Percentiles rank a stretch among this genome's conserved stretches.
Conservation (phyloP, 2,329 filamentous ascomycete genomes). For the Periconia sp. region DNA sequence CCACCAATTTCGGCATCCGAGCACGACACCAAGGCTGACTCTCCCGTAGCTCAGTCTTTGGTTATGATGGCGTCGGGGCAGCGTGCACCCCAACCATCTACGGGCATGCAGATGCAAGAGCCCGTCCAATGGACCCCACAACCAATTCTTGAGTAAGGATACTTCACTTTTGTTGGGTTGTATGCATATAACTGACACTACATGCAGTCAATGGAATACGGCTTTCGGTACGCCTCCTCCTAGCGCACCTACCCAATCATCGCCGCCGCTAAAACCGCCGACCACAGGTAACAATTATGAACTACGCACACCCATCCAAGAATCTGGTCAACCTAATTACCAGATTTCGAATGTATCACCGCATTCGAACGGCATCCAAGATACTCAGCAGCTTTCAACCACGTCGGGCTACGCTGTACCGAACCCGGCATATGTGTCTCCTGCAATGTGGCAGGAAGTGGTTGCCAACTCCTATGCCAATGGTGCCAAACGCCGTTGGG, state of each 20-base stretch:
- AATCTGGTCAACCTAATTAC: slow-evolving; percentile 34
- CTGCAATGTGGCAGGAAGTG: slow-evolving; percentile 55
- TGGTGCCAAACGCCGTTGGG: slow-evolving; percentile 50
- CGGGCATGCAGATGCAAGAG: slow-evolving; percentile 63
- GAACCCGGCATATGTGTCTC: slow-evolving; percentile 46
- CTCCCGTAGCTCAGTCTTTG: slow-evolving; percentile 70
- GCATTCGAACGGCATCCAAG: slow-evolving; percentile 33
- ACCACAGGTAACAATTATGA: slow-evolving; percentile 44
- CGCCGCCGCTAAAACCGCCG: slow-evolving; percentile 48
- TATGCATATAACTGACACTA: slow-evolving; percentile 15
- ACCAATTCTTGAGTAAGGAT: slow-evolving; percentile 83
- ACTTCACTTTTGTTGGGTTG: background rate
- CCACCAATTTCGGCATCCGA: slow-evolving; percentile 75
- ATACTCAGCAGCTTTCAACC: slow-evolving; percentile 33
- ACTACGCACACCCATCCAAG: slow-evolving; percentile 34
- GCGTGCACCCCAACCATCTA: slow-evolving; percentile 49
- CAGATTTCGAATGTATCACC: slow-evolving; percentile 40
- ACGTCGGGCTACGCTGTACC: slow-evolving; percentile 37
- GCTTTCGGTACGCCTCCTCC: slow-evolving; percentile 74
- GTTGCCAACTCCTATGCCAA: slow-evolving; percentile 46
- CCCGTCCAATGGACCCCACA: slow-evolving; percentile 79
- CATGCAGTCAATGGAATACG: slow-evolving; percentile 83
- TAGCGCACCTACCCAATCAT: slow-evolving; percentile 46
- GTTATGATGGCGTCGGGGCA: slow-evolving; percentile 67
- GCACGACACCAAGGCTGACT: slow-evolving; percentile 76